Conservation (phyloP, 148 eudicot genomes). For the Chenopodium album region DNA sequence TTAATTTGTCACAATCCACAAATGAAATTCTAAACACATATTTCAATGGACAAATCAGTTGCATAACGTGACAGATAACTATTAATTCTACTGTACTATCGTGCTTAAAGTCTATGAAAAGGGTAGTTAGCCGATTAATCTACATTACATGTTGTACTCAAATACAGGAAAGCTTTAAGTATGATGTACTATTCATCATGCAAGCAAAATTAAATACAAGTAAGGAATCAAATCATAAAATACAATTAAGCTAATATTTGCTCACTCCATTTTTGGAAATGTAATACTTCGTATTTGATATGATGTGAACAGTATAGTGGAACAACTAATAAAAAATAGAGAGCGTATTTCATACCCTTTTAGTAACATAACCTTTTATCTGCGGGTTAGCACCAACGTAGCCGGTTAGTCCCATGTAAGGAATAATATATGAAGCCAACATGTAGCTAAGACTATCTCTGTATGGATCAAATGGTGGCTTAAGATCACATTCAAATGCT, state of each 20-base stretch:
- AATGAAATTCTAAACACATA: not conserved
- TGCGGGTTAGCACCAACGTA: constrained; percentile 71
- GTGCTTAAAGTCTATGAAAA: too few species aligned
- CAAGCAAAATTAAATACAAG: too few species aligned
- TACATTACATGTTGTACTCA: too few species aligned
- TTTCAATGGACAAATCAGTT: not conserved
- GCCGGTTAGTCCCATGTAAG: constrained; percentile 69
- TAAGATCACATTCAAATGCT: constrained; percentile 52
- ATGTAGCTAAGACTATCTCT: constrained; percentile 58
- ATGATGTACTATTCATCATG: too few species aligned
- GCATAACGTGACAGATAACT: not conserved
- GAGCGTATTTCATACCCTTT: constrained; percentile 36
- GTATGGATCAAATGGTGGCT: constrained; percentile 83
- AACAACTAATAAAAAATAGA: too few species aligned
- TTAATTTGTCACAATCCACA: not conserved
- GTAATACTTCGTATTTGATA: too few species aligned
- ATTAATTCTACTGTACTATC: too few species aligned
- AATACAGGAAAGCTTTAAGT: too few species aligned
- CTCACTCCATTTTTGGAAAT: too few species aligned
- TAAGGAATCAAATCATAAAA: not conserved
- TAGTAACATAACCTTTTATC: constrained; percentile 39
- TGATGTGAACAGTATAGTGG: too few species aligned
- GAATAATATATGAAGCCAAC: constrained; percentile 57
- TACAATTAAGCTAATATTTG: not conserved
- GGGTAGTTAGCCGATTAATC: too few species aligned